A percentile compares a stretch with the other conserved stretches of the same genome.
phyloP scores from a whole-genome alignment of 371 early-diverging fungal species.

The Rhizopus sp. region DNA sequence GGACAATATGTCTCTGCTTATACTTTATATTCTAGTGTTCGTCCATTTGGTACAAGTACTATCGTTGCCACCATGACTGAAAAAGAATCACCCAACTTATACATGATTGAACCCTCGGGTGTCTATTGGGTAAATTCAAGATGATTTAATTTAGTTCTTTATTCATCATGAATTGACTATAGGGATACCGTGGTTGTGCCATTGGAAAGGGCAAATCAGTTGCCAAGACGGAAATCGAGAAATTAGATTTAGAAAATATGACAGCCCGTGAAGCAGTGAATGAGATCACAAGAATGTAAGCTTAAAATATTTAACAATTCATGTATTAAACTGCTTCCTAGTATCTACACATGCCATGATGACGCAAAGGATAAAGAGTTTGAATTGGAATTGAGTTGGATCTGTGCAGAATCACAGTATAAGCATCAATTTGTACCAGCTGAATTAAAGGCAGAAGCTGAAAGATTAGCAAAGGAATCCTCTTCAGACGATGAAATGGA shows the following conservation, averaged over 20 bases:
- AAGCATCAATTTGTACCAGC: conserved; percentile 87
- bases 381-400: conserved; percentile 97
- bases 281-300: conserved; percentile 93
- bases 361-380: conserved; percentile 97
- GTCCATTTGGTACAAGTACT: conserved; percentile 93
- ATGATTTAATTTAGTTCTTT: not conserved
- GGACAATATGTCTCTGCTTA: conserved; percentile 94
- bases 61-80: conserved; percentile 77
- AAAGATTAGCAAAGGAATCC: conserved; percentile 75
- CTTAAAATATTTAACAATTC: not conserved
- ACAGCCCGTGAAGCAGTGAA: conserved; percentile 89
- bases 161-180: not conserved
- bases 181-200: conserved; percentile 95
- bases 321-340: conserved; percentile 22
- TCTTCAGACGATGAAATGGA: conserved; percentile 60
- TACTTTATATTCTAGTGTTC: conserved; percentile 95
- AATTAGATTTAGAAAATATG: conserved; percentile 85
- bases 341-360: conserved; percentile 94
- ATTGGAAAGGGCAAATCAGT: conserved; percentile 96
- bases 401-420: conserved; percentile 81
- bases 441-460: conserved; percentile 86
- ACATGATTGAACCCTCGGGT: conserved; percentile 97
- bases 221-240: conserved; percentile 97
- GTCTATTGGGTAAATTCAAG: conserved; percentile 76
- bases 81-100: conserved; percentile 78